A percentile compares a stretch with the other conserved stretches of the same genome.
phyloP scores from a whole-genome alignment of 2,329 filamentous ascomycete genomes.

The Polytolypa hystricis region DNA sequence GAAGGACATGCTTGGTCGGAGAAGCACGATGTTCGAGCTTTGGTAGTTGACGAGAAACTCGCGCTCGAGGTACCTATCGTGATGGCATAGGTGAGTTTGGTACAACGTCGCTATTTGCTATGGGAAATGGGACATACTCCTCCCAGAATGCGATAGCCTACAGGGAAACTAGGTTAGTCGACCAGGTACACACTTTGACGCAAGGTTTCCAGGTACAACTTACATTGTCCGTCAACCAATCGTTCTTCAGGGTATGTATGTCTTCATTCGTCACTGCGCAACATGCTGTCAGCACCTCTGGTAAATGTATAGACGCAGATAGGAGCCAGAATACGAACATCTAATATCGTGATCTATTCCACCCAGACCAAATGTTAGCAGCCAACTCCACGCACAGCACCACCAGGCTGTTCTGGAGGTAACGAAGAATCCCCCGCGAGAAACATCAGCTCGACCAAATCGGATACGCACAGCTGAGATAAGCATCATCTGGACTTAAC shows the following conservation, averaged over 20 bases:
- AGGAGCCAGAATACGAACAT: slow-evolving; percentile 36
- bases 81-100: too few relatives aligned
- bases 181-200: neutral
- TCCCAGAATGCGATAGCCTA: slow-evolving; percentile 97
- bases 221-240: slow-evolving; percentile 97
- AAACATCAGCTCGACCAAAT: too few relatives aligned
- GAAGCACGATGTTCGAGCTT: slow-evolving; percentile 74
- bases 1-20: slow-evolving; percentile 87
- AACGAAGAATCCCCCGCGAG: too few relatives aligned
- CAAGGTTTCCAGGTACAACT: slow-evolving; percentile 18
- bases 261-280: slow-evolving; percentile 71
- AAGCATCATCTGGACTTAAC: slow-evolving; percentile 54
- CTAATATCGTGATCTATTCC: slow-evolving; percentile 51
- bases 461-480: slow-evolving; percentile 57
- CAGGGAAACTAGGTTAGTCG: slow-evolving; percentile 17
- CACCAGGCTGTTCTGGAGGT: neutral
- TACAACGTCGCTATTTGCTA: too few relatives aligned
- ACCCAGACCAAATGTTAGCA: slow-evolving; percentile 14
- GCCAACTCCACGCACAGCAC: neutral
- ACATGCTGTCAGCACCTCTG: neutral
- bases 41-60: slow-evolving; percentile 73
- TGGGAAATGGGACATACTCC: slow-evolving; percentile 49
- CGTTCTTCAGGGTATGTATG: slow-evolving; percentile 73
- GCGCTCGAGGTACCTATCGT: slow-evolving; percentile 63
- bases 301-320: neutral